phyloP scores from a whole-genome alignment of 1,284 basidiomycete species.

The Cutaneotrichosporon cyanovorans region DNA sequence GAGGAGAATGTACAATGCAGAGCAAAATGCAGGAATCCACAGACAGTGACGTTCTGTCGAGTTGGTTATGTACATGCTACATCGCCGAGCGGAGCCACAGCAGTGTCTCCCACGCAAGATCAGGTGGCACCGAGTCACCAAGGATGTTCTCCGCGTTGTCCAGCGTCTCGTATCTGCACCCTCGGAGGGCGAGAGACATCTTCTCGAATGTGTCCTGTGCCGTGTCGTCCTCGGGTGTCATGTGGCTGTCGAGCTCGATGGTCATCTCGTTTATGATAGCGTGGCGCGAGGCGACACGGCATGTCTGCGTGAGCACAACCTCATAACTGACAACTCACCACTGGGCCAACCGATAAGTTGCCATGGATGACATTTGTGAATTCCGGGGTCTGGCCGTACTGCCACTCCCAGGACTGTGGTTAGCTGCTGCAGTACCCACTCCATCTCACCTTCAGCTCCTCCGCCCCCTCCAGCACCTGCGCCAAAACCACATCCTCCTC shows the following conservation, averaged over 20 bases:
- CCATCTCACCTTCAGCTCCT: slow-evolving; percentile 47
- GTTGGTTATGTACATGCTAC: slow-evolving; percentile 21
- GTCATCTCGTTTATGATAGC: slow-evolving; percentile 45
- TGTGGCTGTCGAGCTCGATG: slow-evolving; percentile 20
- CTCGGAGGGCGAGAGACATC: slow-evolving; percentile 33
- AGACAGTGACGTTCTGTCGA: not conserved
- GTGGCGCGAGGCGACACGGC: slow-evolving; percentile 46
- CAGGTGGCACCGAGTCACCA: slow-evolving; percentile 9
- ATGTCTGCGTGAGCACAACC: slow-evolving; percentile 33
- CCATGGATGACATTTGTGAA: slow-evolving; percentile 53
- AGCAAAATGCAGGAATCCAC: not conserved
- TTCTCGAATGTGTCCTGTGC: slow-evolving; percentile 28
- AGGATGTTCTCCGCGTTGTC: slow-evolving; percentile 28
- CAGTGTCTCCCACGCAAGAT: slow-evolving; percentile 31
- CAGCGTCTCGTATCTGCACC: slow-evolving; percentile 41
- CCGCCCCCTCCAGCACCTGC: slow-evolving; percentile 58
- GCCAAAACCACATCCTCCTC: slow-evolving; percentile 51
- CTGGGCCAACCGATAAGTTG: slow-evolving; percentile 25
- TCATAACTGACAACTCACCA: slow-evolving; percentile 41
- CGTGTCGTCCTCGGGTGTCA: slow-evolving; percentile 13
- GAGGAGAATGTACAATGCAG: no score
- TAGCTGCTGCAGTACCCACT: not conserved
- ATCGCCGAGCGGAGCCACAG: slow-evolving; percentile 38
- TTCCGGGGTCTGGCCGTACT: slow-evolving; percentile 88
- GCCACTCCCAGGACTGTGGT: slow-evolving; percentile 80